Evolutionary conservation across 2,329 filamentous ascomycete species (phyloP), one percentile per base, ranked within the genome.

Genomic region (Exserohilum rostratum): DNA sequence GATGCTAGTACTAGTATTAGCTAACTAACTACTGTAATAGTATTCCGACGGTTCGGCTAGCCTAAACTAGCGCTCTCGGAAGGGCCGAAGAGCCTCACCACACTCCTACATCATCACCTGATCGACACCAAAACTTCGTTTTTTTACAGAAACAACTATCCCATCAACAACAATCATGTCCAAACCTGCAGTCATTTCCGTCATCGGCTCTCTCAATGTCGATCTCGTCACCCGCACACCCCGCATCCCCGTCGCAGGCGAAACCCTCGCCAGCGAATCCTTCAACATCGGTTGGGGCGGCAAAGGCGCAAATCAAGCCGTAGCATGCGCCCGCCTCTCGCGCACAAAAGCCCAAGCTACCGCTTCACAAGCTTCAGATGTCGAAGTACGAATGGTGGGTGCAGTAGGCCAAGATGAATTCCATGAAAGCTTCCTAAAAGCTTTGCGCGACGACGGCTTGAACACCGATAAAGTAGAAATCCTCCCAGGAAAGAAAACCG

Each of bases 271-370:
- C 2, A 85, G 91, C 43, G 87, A 81, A 61, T 87, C 86, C 17
- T 96, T 96, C 78, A 83, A 83, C 70, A 91, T 88, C 31, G 92
- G 90, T 38, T 88, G 90, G 27, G 95, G 93, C 67, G 93, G 95
- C 53, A 99, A 99, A 79, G 93, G 93, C 61, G 92, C 93, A 57
- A 98, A 98, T 80, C 93, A 98, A 79, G 93, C 92, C 55, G 90
- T 96, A 51, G 91, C 92, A 20, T 92, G 89, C 77, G 90, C 88
- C 46, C 90, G 93, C 60, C 85, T 96, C 46, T 95, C 90, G 1
- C 84, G 89, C 25, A 80, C 79, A 2, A 61, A 69, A 48, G 38
- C 64, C 6, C 69, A 73, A 52, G 68, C 70, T 13, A 46, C 54
- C 6, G 50, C 59, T 9, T 51, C 56, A 3, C 60, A 64, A 42